Base-by-base conservation (phyloP, 208 protist species). In the Acanthamoeba triangularis region DNA sequence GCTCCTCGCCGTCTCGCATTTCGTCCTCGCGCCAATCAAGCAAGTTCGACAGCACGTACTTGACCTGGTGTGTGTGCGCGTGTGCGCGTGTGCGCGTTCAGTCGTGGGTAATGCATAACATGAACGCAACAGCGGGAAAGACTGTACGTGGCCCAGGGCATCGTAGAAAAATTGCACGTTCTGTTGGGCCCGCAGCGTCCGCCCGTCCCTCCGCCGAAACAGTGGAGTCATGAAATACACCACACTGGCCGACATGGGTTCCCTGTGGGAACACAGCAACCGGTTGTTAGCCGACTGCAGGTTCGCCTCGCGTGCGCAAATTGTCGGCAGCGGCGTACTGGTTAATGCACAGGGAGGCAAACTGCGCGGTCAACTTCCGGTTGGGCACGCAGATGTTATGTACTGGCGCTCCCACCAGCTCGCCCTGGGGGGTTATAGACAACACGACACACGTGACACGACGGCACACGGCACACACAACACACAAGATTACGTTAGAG, bases 251-350 rank as follows among this genome's bases (percentile, higher is more conserved):
- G 80, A 88, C 80, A 56, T 63, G 4, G 80, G 80, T 25, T 44
- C 65, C 20, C 80, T 88, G 80, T 16, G 2, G 37, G 16, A 80
- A 80, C 18, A 8, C 4, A 14, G n/a, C n/a, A 7, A 85, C 18
- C 35, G 54, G 35, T 49, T 10, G 35, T 49, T 10, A 85, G 69
- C 25, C 18, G 13, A 25, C 14, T 20, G 25, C 67, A 33, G 14
- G 11, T 11, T 0, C 56, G 54, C 7, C 4, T 10, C 7, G 1
- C 2, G 2, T 61, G 56, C 56, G 56, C 6, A 47, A 2, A 65
- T 65, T 16, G 59, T 28, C 23, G 69, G n/a, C n/a, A n/a, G n/a
- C n/a, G n/a, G 37, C 74, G 80, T 88, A 88, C 80, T 88, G 80
- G 28, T 63, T 33, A 30, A 63, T 41, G 13, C 44, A 88, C 18